Base-by-base conservation (phyloP, 176 grass and related monocot species). In the Bromus sterilis region DNA sequence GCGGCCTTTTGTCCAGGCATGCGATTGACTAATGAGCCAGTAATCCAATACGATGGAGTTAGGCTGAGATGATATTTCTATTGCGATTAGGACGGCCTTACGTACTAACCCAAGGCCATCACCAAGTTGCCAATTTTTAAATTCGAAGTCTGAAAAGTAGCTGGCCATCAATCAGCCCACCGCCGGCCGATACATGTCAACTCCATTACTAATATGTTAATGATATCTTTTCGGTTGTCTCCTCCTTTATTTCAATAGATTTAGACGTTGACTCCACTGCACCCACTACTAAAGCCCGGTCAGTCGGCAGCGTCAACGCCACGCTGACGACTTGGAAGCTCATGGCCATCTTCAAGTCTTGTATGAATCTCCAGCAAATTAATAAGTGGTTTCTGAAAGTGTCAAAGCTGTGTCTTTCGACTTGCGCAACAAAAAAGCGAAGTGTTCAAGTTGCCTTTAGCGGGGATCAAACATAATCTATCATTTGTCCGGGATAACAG, bases 311-410 rank as follows among this genome's bases (percentile, higher is more conserved):
- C 44, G 79, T 85, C 87, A 86, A 86, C 83, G 83, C 88, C 78
- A 39, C 23, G 44, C 51, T 49, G 26, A 42, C 20, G 44, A 76
- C 74, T 58, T 60, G 16, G 64, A 40, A 57, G 65, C 12, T 73
- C 35, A 58, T 82, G 43, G 41, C 72, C 72, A 82, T 73, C 65
- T 89, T 89, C 62, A 63, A 31, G 62, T 77, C 53, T 74, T 81
- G n/a, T 56, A 30, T 9, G 43, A 74, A 69, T 70, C 64, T 25
- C 4, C 3, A 36, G 30, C 53, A 41, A 23, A 57, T 33, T 53
- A 53, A 9, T 1, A 71, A 43, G 4, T 43, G 41, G 36, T 57
- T 14, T n/a, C 23, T n/a, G 42, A 60, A 78, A 65, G 11, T 65
- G 55, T 76, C 15, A 72, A 61, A 11, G 32, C 13, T 42, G 26